Evolutionary conservation across 164 flowering plant species (phyloP), one percentile per base, ranked within the genome.

Genomic region (Kingdonia uniflora): DNA sequence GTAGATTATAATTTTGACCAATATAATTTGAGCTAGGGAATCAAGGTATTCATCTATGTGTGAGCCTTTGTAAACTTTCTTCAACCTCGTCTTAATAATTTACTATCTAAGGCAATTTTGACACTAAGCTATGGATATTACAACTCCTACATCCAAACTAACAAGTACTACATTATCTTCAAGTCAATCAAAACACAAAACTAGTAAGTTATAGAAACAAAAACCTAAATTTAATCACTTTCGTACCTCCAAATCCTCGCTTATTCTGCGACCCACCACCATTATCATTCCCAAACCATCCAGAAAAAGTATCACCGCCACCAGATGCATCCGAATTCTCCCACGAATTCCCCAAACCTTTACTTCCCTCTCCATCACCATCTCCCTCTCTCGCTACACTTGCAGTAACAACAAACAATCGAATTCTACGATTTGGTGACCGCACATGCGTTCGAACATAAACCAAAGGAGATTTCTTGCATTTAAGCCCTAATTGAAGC

Each of bases 401-500:
- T 37, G 49, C 67, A 26, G 64, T 57, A 11, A 55, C 45, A 35
- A 60, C 58, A 11, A 48, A 47, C 10, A 62, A 14, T 7, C 70
- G 64, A 49, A 66, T 40, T 16, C 51, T 61, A 52, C 50, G 65
- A 57, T 56, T 15, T 14, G 14, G 16, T 12, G 33, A 60, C 38
- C 55, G 45, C 33, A 56, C 14, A 7, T 53, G 65, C 26, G 61
- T 20, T 17, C 71, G 71, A 15, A 61, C 47, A 12, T 59, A 49
- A 26, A 56, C 11, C 13, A 56, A 19, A 5, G 63, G 61, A 11
- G 67, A 51, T 51, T 55, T 71, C 26, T 57, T 55, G 71, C 65
- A 60, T 44, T 58, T 65, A 52, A 74, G 54, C 11, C 83, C 76
- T 14, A 77, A 59, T 19, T 79, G 80, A 44, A 87, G 82, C 78